Base-by-base conservation (phyloP, 352 stramenopile species). In the Aphanomyces cochlioides region DNA sequence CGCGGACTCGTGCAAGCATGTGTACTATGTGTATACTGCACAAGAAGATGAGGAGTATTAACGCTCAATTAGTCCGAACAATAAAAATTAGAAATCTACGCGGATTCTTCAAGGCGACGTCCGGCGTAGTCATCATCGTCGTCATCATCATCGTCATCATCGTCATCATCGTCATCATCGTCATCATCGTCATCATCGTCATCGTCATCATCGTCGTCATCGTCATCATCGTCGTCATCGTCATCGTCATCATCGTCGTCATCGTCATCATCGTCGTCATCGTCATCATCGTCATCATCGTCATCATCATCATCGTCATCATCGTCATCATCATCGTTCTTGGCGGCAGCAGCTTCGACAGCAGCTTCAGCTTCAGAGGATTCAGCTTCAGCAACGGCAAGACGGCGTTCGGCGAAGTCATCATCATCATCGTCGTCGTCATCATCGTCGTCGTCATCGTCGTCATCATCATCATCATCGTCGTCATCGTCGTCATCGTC, bases 81-180 rank as follows among this genome's bases (percentile, higher is more conserved):
- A 28, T 28, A 28, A 28, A 28, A 28, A 28, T 28, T 28, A 28
- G 28, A 28, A 28, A 28, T 28, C 28, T 28, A 28, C 28, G 28
- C 28, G 28, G 28, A 28, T 28, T 28, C 28, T 28, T 28, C 28
- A 28, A 28, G 28, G 28, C 28, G 28, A 28, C 28, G 28, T n/a
- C n/a, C n/a, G n/a, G n/a, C n/a, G n/a, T n/a, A n/a, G 28, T 28
- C 28, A 28, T 28, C 28, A 40, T 45, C 45, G 37, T 53, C 54
- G 8, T 28, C 28, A 28, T 77, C 56, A 4, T 70, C 75, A 10
- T 74, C 61, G 12, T 78, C 66, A 17, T 74, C 69, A 7, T 72
- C 65, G 36, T 78, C 75, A 34, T 74, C 65, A 13, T 74, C 63
- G 0, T 76, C 73, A n/a, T 77, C 66, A 47, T 58, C 50, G 36